Conservation (phyloP, 2,329 filamentous ascomycete genomes). For the Cladophialophora yegresii region DNA sequence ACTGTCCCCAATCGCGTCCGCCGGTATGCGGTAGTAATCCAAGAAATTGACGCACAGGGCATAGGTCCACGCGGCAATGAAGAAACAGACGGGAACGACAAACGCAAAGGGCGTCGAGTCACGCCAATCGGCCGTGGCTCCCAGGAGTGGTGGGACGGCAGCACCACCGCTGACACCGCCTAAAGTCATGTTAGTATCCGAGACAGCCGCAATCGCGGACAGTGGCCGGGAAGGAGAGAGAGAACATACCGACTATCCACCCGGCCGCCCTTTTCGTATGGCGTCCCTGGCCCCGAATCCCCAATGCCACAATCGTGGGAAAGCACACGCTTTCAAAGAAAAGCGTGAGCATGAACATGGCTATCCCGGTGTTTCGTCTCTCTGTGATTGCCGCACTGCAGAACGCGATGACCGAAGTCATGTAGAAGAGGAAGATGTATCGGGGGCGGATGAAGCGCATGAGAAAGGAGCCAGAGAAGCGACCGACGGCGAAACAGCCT, state of each 20-base stretch:
- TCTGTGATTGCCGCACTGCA: constrained; percentile 54
- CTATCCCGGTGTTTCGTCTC: constrained; percentile 50
- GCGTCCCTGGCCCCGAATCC: constrained; percentile 71
- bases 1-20: constrained; percentile 57
- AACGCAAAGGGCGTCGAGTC: constrained; percentile 64
- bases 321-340: constrained; percentile 82
- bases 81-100: constrained; percentile 64
- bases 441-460: constrained; percentile 68
- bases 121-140: constrained; percentile 65
- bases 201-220: no score
- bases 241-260: constrained; percentile 69
- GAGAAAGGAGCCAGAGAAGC: constrained; percentile 66
- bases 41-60: constrained; percentile 66
- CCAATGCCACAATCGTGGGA: constrained; percentile 77
- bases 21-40: constrained; percentile 62
- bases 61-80: constrained; percentile 60
- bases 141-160: constrained; percentile 67
- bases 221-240: not conserved
- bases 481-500: constrained; percentile 70
- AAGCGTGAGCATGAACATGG: constrained; percentile 50
- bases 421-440: constrained; percentile 68
- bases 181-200: not conserved
- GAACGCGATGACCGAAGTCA: constrained; percentile 64
- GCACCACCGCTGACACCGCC: constrained; percentile 62
- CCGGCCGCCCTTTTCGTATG: constrained; percentile 76